Evolutionary conservation across 176 grass and related monocot species (phyloP).

Genomic region (Musa beccarii): DNA sequence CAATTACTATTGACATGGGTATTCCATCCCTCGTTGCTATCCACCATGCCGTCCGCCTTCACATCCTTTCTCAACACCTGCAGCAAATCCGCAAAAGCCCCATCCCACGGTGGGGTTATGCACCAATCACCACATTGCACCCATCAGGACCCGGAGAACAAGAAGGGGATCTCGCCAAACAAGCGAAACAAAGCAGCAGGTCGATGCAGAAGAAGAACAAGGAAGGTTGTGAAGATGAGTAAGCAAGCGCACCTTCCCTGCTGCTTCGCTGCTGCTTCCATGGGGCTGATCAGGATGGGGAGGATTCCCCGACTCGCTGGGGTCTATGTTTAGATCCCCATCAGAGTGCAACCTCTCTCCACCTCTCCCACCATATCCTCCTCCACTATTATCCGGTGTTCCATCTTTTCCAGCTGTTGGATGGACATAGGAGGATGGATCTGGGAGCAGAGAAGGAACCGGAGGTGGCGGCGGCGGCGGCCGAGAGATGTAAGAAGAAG

Average conservation of each 20-base stretch:
- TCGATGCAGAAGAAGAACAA: neutral
- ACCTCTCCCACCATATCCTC: neutral
- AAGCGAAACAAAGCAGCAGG: neutral
- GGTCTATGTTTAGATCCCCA: slow-evolving; percentile 4
- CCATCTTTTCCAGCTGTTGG: neutral
- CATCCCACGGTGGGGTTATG: neutral
- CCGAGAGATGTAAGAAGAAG: neutral
- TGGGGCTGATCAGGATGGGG: neutral
- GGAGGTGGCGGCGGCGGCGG: neutral
- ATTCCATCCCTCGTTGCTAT: slow-evolving; percentile 9
- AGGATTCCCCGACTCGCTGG: neutral
- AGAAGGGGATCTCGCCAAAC: slow-evolving; percentile 10
- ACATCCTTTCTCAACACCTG: slow-evolving; percentile 8
- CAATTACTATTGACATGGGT: slow-evolving; percentile 14
- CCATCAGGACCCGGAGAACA: neutral
- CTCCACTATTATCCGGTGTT: neutral
- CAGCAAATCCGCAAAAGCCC: neutral
- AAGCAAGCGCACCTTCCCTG: neutral
- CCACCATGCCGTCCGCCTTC: slow-evolving; percentile 9
- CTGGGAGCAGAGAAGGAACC: neutral
- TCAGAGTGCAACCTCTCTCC: slow-evolving; percentile 4
- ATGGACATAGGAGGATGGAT: neutral
- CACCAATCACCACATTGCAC: slow-evolving; percentile 8
- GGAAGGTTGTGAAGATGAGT: neutral
- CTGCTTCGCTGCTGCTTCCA: neutral